These are phyloP conservation scores for Stagonosporopsis chrysanthemi DNA, from an alignment of 2,329 filamentous ascomycete genomes.

Conservation along the genomic window DNA sequence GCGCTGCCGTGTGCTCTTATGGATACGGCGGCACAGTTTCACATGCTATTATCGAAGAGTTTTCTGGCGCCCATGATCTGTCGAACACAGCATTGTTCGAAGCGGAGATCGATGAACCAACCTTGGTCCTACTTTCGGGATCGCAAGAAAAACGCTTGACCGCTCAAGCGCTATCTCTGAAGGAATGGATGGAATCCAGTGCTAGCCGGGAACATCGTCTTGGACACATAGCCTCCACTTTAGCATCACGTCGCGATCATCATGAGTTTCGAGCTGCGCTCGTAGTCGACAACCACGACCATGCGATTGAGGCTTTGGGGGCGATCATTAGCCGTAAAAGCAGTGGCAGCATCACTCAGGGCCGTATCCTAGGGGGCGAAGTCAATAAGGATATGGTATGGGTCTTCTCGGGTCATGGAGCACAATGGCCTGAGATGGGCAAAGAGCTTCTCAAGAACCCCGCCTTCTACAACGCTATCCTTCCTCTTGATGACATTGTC, in stretches of 20 bases:
- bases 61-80: not conserved
- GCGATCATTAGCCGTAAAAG: conserved; percentile 5
- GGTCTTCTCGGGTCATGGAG: conserved; percentile 43
- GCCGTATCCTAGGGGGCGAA: conserved; percentile 4
- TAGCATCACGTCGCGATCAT: conserved; percentile 18
- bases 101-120: conserved; percentile 1
- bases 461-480: conserved; percentile 18
- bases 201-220: conserved; percentile 6
- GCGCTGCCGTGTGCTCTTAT: conserved; percentile 25
- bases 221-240: conserved; percentile 23
- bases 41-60: conserved; percentile 23
- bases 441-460: conserved; percentile 22
- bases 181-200: conserved; percentile 11
- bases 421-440: conserved; percentile 40
- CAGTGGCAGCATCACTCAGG: not conserved
- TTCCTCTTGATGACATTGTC: conserved; percentile 12
- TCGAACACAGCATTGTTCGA: conserved; percentile 1
- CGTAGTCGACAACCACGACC: conserved; percentile 12
- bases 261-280: conserved; percentile 12
- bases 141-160: conserved; percentile 10
- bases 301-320: conserved; percentile 10
- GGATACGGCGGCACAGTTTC: conserved; percentile 30
- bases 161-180: conserved; percentile 9
- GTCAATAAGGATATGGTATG: conserved; percentile 27
- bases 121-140: conserved; percentile 9